Base-by-base conservation (phyloP, 805 yeast genomes). In the Lipomyces japonicus region DNA sequence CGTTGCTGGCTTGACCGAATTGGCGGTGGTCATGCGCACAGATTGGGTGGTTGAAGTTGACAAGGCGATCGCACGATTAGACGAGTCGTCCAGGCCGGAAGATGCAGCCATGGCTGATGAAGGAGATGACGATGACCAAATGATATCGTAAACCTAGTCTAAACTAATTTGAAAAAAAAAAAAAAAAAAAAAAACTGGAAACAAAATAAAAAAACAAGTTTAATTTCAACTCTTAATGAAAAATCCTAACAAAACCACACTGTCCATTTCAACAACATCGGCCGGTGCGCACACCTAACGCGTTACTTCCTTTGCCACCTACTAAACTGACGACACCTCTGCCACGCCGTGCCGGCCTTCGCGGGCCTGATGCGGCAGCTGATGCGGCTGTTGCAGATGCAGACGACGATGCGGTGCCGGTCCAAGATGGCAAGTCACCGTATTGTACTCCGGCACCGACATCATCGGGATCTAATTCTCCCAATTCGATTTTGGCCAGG, bases 381-480 rank as follows among this genome's bases (percentile, higher is more conserved):
- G 39, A 38, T 6, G 51, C 51, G 23, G 49, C 57, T 22, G 45
- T 50, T 42, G 69, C 72, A 28, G 31, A 28, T 7, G 31, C 31
- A 28, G 10, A 7, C n/a, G n/a, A n/a, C n/a, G n/a, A n/a, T n/a
- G n/a, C n/a, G n/a, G n/a, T n/a, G n/a, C n/a, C n/a, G n/a, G n/a
- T n/a, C 71, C 72, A 65, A 16, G 62, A 61, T 2, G 73, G 70
- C 14, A 69, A 58, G 43, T 73, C 75, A n/a, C 80, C 80, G 50
- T 74, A 76, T 52, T 76, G 80, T 2, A 76, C 78, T 1, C 80
- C 80, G 34, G 67, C 66, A 40, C 68, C 70, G 18, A 68, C 66
- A 46, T 70, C 68, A 50, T 76, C 78, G 0, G 79, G 79, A 53
- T 75, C 77, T 5, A 76, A 61, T 3, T 59, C 63, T 1, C 80